phyloP scores from a whole-genome alignment of 805 yeast genomes.

The Metschnikowia gruessii region DNA sequence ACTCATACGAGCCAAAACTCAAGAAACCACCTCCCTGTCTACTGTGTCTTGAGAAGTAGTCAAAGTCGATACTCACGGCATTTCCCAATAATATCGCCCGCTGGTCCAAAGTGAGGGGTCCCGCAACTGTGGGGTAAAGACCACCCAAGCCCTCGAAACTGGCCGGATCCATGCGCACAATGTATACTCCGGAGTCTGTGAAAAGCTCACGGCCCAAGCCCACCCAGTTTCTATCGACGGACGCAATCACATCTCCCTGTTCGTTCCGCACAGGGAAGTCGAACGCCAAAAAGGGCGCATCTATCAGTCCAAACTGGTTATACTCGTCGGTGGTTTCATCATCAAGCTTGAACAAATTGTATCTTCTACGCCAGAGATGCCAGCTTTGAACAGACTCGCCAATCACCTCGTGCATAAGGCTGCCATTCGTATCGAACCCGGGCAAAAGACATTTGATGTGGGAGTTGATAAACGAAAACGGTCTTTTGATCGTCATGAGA shows the following conservation, averaged over 20 bases:
- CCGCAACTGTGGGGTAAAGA: constrained; percentile 48
- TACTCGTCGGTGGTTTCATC: constrained; percentile 44
- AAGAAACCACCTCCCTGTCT: constrained; percentile 47
- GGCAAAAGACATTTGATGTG: constrained; percentile 76
- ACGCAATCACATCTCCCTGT: constrained; percentile 56
- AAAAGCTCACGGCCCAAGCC: constrained; percentile 91
- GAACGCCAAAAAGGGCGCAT: constrained; percentile 82
- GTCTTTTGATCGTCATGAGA: constrained; percentile 68
- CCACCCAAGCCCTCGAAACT: constrained; percentile 59
- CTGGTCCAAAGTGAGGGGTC: constrained; percentile 68
- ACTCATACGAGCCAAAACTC: constrained; percentile 29
- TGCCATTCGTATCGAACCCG: constrained; percentile 36
- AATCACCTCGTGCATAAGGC: constrained; percentile 45
- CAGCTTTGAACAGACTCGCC: constrained; percentile 92
- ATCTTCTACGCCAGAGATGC: constrained; percentile 92
- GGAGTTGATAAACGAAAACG: constrained; percentile 85
- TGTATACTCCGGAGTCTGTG: constrained; percentile 93
- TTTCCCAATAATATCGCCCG: constrained; percentile 83
- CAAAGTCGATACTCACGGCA: constrained; percentile 92
- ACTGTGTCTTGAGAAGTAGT: constrained; percentile 93
- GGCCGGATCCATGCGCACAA: constrained; percentile 75
- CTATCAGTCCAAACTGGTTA: constrained; percentile 82
- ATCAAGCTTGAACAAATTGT: constrained; percentile 66
- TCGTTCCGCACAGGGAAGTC: constrained; percentile 75
- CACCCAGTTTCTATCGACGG: constrained; percentile 91